Evolutionary conservation across 1,139 yeast species (phyloP).

Genomic region (Diutina mesorugosa): DNA sequence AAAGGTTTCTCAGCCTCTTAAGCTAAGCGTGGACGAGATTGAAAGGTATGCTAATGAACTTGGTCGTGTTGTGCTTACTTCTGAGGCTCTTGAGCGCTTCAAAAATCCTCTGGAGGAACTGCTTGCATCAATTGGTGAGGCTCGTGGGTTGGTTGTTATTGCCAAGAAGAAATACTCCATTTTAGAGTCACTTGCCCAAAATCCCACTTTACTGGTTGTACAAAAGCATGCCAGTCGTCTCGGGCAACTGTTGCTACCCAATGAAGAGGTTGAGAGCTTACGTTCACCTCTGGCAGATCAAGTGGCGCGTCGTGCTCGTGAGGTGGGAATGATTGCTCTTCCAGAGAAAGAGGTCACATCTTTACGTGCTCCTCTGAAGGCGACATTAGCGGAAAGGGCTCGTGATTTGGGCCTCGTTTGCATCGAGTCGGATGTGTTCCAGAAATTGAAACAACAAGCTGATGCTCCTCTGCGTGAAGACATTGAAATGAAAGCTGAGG

Average conservation of each 20-base stretch:
- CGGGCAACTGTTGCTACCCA: not conserved
- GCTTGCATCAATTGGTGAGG: not conserved
- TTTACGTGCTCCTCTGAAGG: not conserved
- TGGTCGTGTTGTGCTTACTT: not conserved
- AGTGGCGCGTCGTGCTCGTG: not conserved
- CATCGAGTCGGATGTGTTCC: not conserved
- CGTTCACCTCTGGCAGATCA: not conserved
- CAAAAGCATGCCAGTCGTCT: slow-evolving; percentile 1
- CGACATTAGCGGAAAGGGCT: not conserved
- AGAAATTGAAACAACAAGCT: not conserved
- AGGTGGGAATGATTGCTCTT: not conserved
- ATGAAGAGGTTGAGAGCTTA: not conserved
- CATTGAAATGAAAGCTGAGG: not conserved
- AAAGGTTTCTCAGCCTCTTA: not conserved
- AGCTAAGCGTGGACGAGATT: slow-evolving; percentile 6
- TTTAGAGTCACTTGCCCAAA: slow-evolving; percentile 4
- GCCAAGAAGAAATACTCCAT: slow-evolving; percentile 5
- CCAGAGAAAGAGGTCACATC: not conserved
- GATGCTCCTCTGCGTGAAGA: not conserved
- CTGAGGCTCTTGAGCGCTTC: not conserved
- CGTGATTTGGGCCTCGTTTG: not conserved
- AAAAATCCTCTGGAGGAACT: not conserved
- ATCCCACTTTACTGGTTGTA: slow-evolving; percentile 10
- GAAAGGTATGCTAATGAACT: slow-evolving; percentile 5
- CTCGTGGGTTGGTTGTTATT: slow-evolving; percentile 4